These are phyloP conservation scores for Forsythia suspensa DNA, from an alignment of 257 asterid species.

Conservation along the genomic window DNA sequence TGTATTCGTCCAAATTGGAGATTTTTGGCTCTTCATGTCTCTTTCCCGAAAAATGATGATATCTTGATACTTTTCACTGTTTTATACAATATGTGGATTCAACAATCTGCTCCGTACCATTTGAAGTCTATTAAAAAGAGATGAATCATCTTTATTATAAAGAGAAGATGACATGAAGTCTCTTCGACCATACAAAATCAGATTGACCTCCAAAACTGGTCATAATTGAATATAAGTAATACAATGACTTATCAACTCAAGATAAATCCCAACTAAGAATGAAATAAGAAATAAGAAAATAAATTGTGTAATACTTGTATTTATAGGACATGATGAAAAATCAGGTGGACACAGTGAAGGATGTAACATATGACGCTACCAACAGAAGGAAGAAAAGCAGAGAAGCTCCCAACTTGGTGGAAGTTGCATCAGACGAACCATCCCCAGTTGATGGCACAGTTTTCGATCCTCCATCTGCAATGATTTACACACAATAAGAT, in stretches of 20 bases:
- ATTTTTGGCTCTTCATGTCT: no score
- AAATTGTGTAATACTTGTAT: not conserved
- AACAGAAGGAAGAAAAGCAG: slow-evolving; percentile 23
- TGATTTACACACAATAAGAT: not conserved
- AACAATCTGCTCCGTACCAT: not conserved
- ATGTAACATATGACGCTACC: slow-evolving; percentile 30
- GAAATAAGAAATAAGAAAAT: slow-evolving; percentile 1
- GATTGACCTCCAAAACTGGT: slow-evolving; percentile 32
- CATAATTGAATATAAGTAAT: slow-evolving; percentile 36
- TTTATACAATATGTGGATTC: not conserved
- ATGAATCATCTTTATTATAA: slow-evolving; percentile 28
- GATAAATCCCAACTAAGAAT: not conserved
- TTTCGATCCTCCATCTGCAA: slow-evolving; percentile 37
- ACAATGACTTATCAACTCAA: slow-evolving; percentile 5
- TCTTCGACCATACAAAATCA: slow-evolving; percentile 41
- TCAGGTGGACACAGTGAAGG: no score
- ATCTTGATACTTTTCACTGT: no score
- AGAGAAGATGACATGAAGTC: slow-evolving; percentile 22
- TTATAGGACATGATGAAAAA: not conserved
- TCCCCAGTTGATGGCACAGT: slow-evolving; percentile 33
- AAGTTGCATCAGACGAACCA: slow-evolving; percentile 42
- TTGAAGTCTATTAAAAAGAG: not conserved
- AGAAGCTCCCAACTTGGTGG: slow-evolving; percentile 29
- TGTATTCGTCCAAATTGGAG: no score
- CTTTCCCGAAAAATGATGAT: no score